A percentile compares a stretch with the other conserved stretches of the same genome.
These are phyloP conservation scores for Rhizopogon vesiculosus DNA, from an alignment of 768 basidiomycete genomes.

Conservation along the genomic window DNA sequence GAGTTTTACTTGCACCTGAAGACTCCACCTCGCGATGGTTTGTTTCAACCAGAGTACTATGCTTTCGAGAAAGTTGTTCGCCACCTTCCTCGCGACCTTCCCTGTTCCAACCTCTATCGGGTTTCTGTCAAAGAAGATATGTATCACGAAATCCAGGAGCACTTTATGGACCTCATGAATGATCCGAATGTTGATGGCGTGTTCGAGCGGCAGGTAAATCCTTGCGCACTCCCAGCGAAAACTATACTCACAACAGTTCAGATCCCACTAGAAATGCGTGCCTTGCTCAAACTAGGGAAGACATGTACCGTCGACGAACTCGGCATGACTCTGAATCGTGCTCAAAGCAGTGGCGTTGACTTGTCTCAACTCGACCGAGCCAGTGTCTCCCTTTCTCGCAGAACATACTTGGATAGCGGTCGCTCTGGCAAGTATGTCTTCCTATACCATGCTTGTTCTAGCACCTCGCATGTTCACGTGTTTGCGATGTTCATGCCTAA, in stretches of 20 bases:
- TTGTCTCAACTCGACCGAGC: conserved; percentile 74
- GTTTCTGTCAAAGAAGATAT: conserved; percentile 78
- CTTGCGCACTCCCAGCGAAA: background rate
- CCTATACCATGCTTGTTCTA: conserved; percentile 81
- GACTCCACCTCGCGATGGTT: conserved; percentile 52
- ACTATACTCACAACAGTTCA: conserved; percentile 21
- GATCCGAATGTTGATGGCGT: conserved; percentile 94
- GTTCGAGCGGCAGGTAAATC: conserved; percentile 82
- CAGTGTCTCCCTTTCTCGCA: conserved; percentile 48
- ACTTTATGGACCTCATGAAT: conserved; percentile 90
- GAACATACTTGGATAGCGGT: conserved; percentile 72
- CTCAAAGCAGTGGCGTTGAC: conserved; percentile 79
- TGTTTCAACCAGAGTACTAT: conserved; percentile 71
- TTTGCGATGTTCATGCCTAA: conserved; percentile 82
- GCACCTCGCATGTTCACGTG: conserved; percentile 72
- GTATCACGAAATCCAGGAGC: conserved; percentile 80
- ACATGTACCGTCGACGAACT: conserved; percentile 66
- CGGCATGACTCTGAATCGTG: conserved; percentile 73
- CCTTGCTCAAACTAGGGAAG: conserved; percentile 78
- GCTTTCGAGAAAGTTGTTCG: conserved; percentile 67
- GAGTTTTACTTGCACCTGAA: conserved; percentile 94
- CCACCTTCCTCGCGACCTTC: conserved; percentile 74
- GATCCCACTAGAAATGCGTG: conserved; percentile 83
- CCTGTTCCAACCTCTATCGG: conserved; percentile 77
- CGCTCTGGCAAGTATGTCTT: conserved; percentile 72